Conservation (phyloP, 805 yeast genomes). For the Wickerhamiella australiensis region DNA sequence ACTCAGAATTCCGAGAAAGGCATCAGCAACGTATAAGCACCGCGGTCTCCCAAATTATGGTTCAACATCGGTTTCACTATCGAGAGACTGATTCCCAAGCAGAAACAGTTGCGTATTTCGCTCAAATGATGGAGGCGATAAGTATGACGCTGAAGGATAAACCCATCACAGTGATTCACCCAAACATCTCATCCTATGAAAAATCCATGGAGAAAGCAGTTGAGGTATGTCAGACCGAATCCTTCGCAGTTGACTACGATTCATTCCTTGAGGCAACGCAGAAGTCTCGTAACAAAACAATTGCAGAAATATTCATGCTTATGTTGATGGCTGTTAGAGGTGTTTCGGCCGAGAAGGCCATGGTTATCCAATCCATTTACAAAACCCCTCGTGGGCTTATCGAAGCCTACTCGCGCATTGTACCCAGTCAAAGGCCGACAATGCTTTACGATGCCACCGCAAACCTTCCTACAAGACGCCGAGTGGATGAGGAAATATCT, state of each 20-base stretch:
- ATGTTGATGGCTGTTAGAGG: constrained; percentile 76
- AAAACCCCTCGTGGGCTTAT: constrained; percentile 59
- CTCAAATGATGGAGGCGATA: constrained; percentile 38
- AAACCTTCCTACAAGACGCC: neutral
- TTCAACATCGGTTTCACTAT: constrained; percentile 53
- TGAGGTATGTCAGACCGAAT: constrained; percentile 24
- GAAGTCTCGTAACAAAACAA: constrained; percentile 57
- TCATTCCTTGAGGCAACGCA: constrained; percentile 57
- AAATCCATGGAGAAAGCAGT: constrained; percentile 31
- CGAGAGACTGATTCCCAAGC: constrained; percentile 60
- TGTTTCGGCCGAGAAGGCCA: constrained; percentile 73
- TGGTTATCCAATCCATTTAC: constrained; percentile 55
- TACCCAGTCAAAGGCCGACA: constrained; percentile 17
- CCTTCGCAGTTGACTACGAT: constrained; percentile 28
- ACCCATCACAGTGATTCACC: constrained; percentile 33
- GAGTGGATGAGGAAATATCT: neutral
- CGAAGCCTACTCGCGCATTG: constrained; percentile 31
- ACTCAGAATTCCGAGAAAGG: constrained; percentile 22
- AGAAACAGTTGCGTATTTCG: constrained; percentile 55
- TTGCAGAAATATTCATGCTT: constrained; percentile 59
- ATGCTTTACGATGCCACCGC: constrained; percentile 5
- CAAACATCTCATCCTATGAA: constrained; percentile 40
- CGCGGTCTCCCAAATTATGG: constrained; percentile 56
- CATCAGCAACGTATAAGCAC: constrained; percentile 54
- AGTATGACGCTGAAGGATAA: constrained; percentile 30